Evolutionary conservation across 1,139 yeast species (phyloP), one percentile per base, ranked within the genome.

Genomic region (Arxiozyma heterogenica): DNA sequence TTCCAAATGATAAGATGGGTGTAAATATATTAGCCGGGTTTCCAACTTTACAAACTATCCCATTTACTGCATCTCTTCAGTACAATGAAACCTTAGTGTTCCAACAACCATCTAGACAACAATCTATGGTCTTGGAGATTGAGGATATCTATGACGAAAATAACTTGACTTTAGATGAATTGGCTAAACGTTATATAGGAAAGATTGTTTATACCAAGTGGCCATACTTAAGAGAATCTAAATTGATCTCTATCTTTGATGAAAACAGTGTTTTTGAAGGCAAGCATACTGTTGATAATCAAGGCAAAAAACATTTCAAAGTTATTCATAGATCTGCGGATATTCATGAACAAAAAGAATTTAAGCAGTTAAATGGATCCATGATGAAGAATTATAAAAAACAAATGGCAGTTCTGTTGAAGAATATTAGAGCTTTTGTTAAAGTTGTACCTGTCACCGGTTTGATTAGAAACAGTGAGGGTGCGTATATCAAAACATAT

Each of bases 181-280:
- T 88, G 61, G 84, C 90, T 27, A 78, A 80, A 55, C 76, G 81
- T 60, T 79, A 77, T 56, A 64, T 84, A 53, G 83, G 81, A 53
- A 77, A 80, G 56, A 71, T 81, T 53, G 85, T 86, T 9, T 90
- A 83, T 66, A 80, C 87, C 20, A 82, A 84, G 61, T 93, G 96
- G 94, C 99, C 99, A 30, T 89, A 83, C 66, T 74, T 93, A 61
- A 79, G 84, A 59, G 98, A 93, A 70, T 86, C 91, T 23, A 82
- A 80, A 64, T 82, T 93, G 46, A 75, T 82, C 18, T 78, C 80
- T 44, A 80, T 93, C 8, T 71, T 77, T 50, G 93, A 86, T 68
- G 79, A 76, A 11, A 71, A 74, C 44, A 70, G 70, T 60, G 75
- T 74, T 50, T 80, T 79, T 64, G 83, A 78, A 58, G 62, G 70